A percentile compares a stretch with the other conserved stretches of the same genome.
phyloP scores from a whole-genome alignment of 179 eudicot genomes.

The Actinidia arguta region DNA sequence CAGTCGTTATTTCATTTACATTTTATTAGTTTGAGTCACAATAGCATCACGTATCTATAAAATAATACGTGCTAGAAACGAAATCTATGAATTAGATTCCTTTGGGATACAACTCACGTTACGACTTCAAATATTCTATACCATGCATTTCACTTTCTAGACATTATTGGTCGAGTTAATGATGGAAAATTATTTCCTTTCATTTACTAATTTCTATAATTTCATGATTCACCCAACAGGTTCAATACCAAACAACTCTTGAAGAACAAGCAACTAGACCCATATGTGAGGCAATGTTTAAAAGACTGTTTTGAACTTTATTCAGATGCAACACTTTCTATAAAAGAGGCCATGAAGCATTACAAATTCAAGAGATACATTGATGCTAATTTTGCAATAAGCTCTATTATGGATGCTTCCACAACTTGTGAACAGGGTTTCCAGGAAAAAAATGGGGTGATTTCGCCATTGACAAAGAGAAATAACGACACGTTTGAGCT shows the following conservation, averaged over 20 bases:
- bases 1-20: too few relatives aligned
- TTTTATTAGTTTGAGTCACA: too few relatives aligned
- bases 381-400: constrained; percentile 45
- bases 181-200: neutral
- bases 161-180: too few relatives aligned
- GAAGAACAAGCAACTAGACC: constrained; percentile 40
- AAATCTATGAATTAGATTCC: too few relatives aligned
- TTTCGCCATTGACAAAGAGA: constrained; percentile 56
- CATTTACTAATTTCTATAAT: neutral
- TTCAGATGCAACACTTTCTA: constrained; percentile 32
- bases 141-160: too few relatives aligned
- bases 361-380: constrained; percentile 26
- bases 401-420: constrained; percentile 43
- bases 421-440: constrained; percentile 60
- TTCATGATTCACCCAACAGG: neutral
- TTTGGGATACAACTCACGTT: too few relatives aligned
- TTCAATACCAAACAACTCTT: constrained; percentile 30
- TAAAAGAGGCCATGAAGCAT: constrained; percentile 38
- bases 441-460: constrained; percentile 36
- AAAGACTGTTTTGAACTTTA: constrained; percentile 46
- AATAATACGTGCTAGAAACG: too few relatives aligned
- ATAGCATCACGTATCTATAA: too few relatives aligned
- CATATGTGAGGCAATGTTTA: constrained; percentile 30
- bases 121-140: too few relatives aligned
- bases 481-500: constrained; percentile 40